Percentiles rank a stretch among this genome's conserved stretches.
These are phyloP conservation scores for Fusarium beomiforme DNA, from an alignment of 2,329 filamentous ascomycete genomes.

Conservation along the genomic window DNA sequence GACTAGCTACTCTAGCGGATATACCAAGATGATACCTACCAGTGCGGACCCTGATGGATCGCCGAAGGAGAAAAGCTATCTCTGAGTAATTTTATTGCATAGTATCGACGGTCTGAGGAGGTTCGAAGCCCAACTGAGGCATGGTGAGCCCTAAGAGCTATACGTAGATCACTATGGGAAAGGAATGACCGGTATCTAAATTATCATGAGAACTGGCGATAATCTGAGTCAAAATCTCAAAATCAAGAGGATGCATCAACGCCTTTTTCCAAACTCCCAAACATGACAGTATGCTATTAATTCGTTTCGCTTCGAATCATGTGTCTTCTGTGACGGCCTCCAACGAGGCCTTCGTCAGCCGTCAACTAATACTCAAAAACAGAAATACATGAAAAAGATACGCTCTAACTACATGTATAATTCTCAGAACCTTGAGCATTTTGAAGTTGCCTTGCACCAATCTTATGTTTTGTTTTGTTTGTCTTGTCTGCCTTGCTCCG, in stretches of 20 bases:
- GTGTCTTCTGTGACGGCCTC: slow-evolving; percentile 1
- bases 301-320: neutral
- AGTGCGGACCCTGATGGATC: neutral
- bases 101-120: neutral
- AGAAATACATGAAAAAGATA: neutral
- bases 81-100: neutral
- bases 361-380: neutral
- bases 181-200: neutral
- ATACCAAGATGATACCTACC: neutral
- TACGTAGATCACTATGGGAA: neutral
- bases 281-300: neutral
- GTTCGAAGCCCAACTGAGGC: neutral
- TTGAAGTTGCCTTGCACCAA: slow-evolving; percentile 29
- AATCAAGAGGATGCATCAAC: slow-evolving; percentile 6
- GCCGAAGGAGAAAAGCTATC: neutral
- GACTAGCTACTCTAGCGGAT: neutral
- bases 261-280: slow-evolving; percentile 4
- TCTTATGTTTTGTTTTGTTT: slow-evolving; percentile 5
- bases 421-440: slow-evolving; percentile 1
- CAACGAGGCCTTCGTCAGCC: neutral
- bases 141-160: neutral
- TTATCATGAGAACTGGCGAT: slow-evolving; percentile 6
- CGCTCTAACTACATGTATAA: neutral
- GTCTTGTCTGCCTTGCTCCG: neutral
- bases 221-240: slow-evolving; percentile 8